phyloP scores from a whole-genome alignment of 495 filamentous ascomycete species.

The Trichocladium antarcticum region DNA sequence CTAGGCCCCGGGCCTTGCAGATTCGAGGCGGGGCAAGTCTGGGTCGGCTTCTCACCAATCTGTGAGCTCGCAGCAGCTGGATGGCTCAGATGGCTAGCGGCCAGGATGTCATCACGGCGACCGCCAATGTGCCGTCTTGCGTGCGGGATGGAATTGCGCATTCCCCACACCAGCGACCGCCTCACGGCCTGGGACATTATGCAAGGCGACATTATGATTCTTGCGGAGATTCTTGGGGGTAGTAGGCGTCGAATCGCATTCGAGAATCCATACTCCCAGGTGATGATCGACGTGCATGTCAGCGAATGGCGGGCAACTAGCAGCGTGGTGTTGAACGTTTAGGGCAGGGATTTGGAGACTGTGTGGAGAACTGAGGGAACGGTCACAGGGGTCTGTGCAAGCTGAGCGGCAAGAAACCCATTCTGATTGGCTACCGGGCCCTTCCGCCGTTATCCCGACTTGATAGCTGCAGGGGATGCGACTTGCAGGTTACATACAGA shows the following conservation, averaged over 20 bases:
- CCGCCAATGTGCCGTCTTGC: constrained; percentile 9
- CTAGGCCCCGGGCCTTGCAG: constrained; percentile 15
- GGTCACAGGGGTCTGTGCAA: constrained; percentile 2
- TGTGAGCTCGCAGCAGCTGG: constrained; percentile 7
- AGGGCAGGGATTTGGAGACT: background rate
- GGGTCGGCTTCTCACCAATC: constrained; percentile 1
- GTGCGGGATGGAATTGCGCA: constrained; percentile 8
- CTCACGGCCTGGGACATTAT: background rate
- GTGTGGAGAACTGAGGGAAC: constrained; percentile 3
- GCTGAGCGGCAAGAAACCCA: constrained; percentile 15
- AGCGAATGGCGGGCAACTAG: constrained; percentile 4
- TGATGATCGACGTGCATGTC: background rate
- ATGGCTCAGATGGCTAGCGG: background rate
- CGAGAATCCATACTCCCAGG: background rate
- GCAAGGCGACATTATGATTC: constrained; percentile 3
- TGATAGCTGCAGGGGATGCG: background rate
- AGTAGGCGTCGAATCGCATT: constrained; percentile 8
- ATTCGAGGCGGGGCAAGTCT: background rate
- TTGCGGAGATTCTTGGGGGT: background rate
- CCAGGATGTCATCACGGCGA: constrained; percentile 1
- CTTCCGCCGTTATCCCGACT: background rate
- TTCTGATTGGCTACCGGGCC: constrained; percentile 11
- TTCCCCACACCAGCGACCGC: background rate
- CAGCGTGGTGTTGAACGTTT: background rate
- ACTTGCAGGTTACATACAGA: too few relatives aligned